Conservation (phyloP, 78 protist genomes). For the Diacronema lutheri region DNA sequence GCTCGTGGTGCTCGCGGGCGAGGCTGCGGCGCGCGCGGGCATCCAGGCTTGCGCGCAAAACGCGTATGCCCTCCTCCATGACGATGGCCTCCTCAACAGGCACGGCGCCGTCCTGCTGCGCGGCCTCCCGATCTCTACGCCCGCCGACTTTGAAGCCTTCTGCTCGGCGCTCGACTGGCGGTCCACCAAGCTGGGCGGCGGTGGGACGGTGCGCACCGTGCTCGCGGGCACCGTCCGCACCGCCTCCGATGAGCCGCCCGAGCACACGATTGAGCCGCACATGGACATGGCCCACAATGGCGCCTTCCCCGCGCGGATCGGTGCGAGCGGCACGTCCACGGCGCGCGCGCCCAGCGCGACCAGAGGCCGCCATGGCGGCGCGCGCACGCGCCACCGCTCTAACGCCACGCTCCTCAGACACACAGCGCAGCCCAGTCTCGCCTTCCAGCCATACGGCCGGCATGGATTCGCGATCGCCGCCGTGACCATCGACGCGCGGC, state of each 20-base stretch:
- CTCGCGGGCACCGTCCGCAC: background rate
- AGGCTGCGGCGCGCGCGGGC: background rate
- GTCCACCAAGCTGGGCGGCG: background rate
- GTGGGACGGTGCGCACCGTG: background rate
- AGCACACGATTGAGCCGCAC: background rate
- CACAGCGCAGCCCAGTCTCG: no score
- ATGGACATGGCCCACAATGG: background rate
- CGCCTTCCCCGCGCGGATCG: background rate
- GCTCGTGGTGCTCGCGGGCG: no score
- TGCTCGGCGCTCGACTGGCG: background rate
- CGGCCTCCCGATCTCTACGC: background rate
- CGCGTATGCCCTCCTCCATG: background rate
- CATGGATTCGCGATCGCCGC: no score
- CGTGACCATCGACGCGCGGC: no score
- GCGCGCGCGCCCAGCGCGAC: no score
- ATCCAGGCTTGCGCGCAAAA: background rate
- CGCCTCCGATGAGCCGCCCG: background rate
- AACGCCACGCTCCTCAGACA: no score
- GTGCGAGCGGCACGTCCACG: no score
- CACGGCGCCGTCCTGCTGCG: constrained; percentile 1
- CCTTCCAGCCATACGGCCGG: no score
- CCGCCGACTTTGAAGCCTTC: background rate
- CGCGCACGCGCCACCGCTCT: no score
- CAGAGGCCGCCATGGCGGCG: no score
- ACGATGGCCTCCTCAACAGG: background rate